Evolutionary conservation across 768 basidiomycete species (phyloP), one percentile per base, ranked within the genome.

Genomic region (Russula abietina): DNA sequence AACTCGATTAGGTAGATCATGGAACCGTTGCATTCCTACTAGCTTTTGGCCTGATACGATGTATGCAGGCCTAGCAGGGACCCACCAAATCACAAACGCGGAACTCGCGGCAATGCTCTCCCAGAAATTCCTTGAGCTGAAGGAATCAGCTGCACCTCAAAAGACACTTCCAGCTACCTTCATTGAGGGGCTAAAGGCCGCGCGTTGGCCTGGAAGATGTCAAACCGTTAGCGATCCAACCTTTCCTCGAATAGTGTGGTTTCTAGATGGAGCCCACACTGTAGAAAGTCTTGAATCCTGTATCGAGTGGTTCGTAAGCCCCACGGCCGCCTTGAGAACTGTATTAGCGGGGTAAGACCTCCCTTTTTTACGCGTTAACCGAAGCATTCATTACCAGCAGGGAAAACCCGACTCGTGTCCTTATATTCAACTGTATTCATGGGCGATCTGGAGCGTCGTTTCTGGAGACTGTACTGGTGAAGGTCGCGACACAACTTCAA

Each of bases 231-330:
- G 60, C 11, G 93, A 95, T 70, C 85, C 86, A 1, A 70, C 67
- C 17, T 71, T 81, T 43, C 55, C 73, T 1, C 69, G 73, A 17
- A 78, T 82, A 8, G 88, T 83, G 3, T 98, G 97, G 97, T 92
- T 86, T 73, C 76, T 99, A 14, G 97, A 98, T 71, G 97, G 97
- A 0, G 95, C 97, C 12, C 97, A 99, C 73, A 99, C 97, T 0
- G 75, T 82, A 14, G 97, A 98, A 71, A 97, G 93, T 70, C 78
- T 99, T 32, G 80, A 82, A 49, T 93, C 85, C 64, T 96, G 95
- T 68, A 81, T 90, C 16, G 78, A 91, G 62, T 99, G 97, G 97
- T 97, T 90, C 71, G 86, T 83, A 51, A 80, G 75, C 55, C 84
- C 86, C 11, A 78, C 76, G 1, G 76, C 83, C 45, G 83, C 81